A percentile compares a stretch with the other conserved stretches of the same genome.
These are phyloP conservation scores for Aspergillus saccharolyticus DNA, from an alignment of 495 filamentous ascomycete species.

Conservation along the genomic window DNA sequence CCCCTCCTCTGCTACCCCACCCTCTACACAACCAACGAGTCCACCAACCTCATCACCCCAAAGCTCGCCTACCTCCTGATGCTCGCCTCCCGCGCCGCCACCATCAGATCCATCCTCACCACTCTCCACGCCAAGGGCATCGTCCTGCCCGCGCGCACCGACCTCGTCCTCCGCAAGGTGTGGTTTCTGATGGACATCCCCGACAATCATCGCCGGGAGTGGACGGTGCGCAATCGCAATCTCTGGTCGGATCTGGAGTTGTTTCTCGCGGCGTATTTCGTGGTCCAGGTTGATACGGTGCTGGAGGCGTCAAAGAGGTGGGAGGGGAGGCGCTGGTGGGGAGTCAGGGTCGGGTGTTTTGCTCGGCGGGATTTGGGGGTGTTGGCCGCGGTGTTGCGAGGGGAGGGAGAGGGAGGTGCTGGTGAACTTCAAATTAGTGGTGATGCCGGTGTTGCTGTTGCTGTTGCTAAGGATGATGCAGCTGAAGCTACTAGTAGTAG, in stretches of 20 bases:
- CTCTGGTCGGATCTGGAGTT: slow-evolving; percentile 52
- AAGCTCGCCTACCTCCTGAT: slow-evolving; percentile 8
- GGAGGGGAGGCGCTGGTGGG: slow-evolving; percentile 24
- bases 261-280: slow-evolving; percentile 48
- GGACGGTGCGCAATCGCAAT: slow-evolving; percentile 41
- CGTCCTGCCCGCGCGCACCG: slow-evolving; percentile 41
- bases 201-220: slow-evolving; percentile 43
- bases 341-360: slow-evolving; percentile 46
- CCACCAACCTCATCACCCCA: background rate
- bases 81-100: background rate
- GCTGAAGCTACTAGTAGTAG: too few relatives aligned
- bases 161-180: slow-evolving; percentile 49
- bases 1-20: slow-evolving; percentile 44
- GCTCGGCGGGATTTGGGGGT: slow-evolving; percentile 47
- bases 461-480: too few relatives aligned
- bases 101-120: slow-evolving; percentile 39
- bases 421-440: too few relatives aligned
- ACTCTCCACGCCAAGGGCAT: slow-evolving; percentile 47
- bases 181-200: slow-evolving; percentile 63
- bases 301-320: slow-evolving; percentile 56
- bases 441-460: too few relatives aligned
- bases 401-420: background rate
- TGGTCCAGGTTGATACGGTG: slow-evolving; percentile 57
- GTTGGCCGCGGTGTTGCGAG: background rate
- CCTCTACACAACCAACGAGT: slow-evolving; percentile 37